phyloP scores from a whole-genome alignment of 441 rosid species.

The Macaranga tanarius region DNA sequence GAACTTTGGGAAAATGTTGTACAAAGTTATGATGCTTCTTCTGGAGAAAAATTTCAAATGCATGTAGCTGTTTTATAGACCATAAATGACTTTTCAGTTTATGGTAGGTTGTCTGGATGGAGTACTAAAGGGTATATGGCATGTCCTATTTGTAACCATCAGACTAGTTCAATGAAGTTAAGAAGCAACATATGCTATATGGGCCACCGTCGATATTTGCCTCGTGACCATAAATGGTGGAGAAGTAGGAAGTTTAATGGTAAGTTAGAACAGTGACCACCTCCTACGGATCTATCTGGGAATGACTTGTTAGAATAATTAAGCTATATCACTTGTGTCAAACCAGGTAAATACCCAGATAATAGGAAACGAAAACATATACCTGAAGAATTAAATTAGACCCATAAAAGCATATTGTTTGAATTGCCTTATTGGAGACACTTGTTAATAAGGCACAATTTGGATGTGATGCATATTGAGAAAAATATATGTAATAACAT shows the following conservation, averaged over 20 bases:
- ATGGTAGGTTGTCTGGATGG: slow-evolving; percentile 14
- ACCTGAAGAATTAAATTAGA: neutral
- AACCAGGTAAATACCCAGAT: neutral
- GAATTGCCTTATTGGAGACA: slow-evolving; percentile 9
- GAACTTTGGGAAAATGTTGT: slow-evolving; percentile 4
- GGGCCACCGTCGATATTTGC: slow-evolving; percentile 15
- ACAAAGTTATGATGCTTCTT: slow-evolving; percentile 3
- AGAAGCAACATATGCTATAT: slow-evolving; percentile 10
- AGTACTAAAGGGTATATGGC: slow-evolving; percentile 12
- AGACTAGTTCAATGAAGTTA: neutral
- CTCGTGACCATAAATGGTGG: neutral
- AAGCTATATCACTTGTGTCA: neutral
- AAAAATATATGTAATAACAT: slow-evolving; percentile 21
- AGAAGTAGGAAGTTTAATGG: neutral
- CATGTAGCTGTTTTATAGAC: slow-evolving; percentile 11
- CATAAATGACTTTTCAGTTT: slow-evolving; percentile 19
- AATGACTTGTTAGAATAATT: neutral
- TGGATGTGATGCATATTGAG: slow-evolving; percentile 19
- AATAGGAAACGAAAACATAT: neutral
- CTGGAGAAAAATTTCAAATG: neutral
- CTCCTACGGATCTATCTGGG: neutral
- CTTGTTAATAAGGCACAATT: slow-evolving; percentile 3
- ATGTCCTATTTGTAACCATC: neutral
- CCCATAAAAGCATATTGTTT: slow-evolving; percentile 4
- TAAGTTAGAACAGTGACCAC: neutral